These are phyloP conservation scores for Tilletiaria anomala DNA, from an alignment of 1,284 basidiomycete species.

Conservation along the genomic window DNA sequence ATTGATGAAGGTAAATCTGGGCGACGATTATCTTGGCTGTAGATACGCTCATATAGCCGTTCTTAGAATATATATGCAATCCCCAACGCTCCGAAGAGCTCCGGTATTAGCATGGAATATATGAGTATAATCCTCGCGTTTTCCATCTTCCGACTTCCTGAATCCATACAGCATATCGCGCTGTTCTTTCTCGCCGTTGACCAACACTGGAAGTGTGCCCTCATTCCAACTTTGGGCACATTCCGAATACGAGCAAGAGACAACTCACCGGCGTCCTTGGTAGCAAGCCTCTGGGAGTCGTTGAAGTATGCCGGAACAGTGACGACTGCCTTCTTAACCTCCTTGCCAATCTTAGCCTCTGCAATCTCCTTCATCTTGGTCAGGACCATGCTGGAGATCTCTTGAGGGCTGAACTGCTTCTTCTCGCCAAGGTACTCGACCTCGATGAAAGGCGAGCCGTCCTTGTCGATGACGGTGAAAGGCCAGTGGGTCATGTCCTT, in stretches of 20 bases:
- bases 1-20: not conserved
- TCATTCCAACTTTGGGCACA: too few species aligned
- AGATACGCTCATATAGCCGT: constrained; percentile 27
- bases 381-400: constrained; percentile 95
- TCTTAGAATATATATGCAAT: constrained; percentile 22
- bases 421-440: constrained; percentile 51
- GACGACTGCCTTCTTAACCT: constrained; percentile 53
- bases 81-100: constrained; percentile 5
- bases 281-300: constrained; percentile 54
- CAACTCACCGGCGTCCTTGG: constrained; percentile 44
- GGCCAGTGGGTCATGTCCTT: constrained; percentile 61
- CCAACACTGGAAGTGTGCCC: too few species aligned
- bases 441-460: constrained; percentile 47
- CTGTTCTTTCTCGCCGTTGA: too few species aligned
- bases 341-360: constrained; percentile 52
- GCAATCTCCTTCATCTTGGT: constrained; percentile 87
- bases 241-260: not conserved
- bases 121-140: constrained; percentile 31
- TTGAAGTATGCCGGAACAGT: constrained; percentile 60
- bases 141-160: not conserved
- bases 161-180: too few species aligned
- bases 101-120: constrained; percentile 40
- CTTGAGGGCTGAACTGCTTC: constrained; percentile 51
- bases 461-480: constrained; percentile 50
- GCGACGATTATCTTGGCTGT: not conserved